These are phyloP conservation scores for Setomelanomma holmii DNA, from an alignment of 2,329 filamentous ascomycete species.

Conservation along the genomic window DNA sequence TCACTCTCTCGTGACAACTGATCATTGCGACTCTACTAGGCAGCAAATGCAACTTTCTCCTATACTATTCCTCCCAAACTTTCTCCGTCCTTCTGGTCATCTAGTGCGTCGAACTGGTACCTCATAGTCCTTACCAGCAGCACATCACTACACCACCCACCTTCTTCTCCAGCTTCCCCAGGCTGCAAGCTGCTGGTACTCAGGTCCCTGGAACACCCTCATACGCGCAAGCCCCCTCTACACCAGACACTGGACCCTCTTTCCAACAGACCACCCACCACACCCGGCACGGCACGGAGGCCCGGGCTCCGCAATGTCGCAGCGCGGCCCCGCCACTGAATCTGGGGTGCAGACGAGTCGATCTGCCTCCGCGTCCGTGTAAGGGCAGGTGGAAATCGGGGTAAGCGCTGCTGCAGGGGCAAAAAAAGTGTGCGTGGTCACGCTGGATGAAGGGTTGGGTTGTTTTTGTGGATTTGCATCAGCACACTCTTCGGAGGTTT, in stretches of 20 bases:
- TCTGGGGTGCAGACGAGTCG: neutral
- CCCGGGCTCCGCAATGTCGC: neutral
- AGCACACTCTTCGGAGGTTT: neutral
- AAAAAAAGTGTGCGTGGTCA: neutral
- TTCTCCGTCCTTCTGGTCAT: neutral
- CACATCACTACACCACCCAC: neutral
- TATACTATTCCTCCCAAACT: neutral
- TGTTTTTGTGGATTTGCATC: no score
- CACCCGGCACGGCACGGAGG: constrained; percentile 1
- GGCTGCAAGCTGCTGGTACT: neutral
- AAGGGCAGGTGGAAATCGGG: neutral
- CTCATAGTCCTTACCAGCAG: neutral
- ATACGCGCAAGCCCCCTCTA: neutral
- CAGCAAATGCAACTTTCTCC: neutral
- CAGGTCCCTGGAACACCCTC: neutral
- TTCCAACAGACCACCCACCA: neutral
- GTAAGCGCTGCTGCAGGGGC: neutral
- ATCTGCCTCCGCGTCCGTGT: neutral
- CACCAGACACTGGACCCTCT: neutral
- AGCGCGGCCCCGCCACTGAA: neutral
- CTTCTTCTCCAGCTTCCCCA: neutral
- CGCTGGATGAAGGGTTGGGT: no score
- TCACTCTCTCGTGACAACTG: neutral
- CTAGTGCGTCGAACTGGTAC: neutral
- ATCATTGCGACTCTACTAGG: no score